Conservation (phyloP, 805 yeast species). For the Metschnikowia sp. region DNA sequence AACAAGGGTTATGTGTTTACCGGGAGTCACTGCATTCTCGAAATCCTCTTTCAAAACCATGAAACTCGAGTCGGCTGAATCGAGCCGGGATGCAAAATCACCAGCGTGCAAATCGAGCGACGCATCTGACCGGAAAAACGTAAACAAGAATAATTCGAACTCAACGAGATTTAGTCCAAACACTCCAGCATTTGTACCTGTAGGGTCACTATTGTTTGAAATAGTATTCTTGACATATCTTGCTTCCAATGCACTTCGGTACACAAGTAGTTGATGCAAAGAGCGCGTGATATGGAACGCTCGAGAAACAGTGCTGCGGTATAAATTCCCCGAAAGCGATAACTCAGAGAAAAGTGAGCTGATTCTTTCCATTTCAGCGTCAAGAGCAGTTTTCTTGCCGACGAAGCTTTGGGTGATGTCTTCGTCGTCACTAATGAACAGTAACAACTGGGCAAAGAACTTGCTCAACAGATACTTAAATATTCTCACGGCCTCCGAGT, state of each 20-base stretch:
- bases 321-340: neutral
- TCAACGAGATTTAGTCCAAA: neutral
- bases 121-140: neutral
- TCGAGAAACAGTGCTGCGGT: neutral
- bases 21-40: neutral
- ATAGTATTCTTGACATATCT: neutral
- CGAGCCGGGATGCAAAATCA: too few relatives aligned
- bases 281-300: neutral
- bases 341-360: too few relatives aligned
- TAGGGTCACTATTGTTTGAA: neutral
- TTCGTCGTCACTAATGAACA: too few relatives aligned
- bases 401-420: too few relatives aligned
- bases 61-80: neutral
- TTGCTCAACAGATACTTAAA: too few relatives aligned
- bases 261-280: slow-evolving; percentile 1
- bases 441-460: too few relatives aligned
- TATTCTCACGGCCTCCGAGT: too few relatives aligned
- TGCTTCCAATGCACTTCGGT: neutral
- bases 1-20: neutral
- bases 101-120: neutral
- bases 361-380: too few relatives aligned
- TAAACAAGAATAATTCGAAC: slow-evolving; percentile 1
- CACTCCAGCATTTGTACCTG: too few relatives aligned
- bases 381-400: too few relatives aligned
- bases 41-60: neutral